Conservation (phyloP, 2,329 filamentous ascomycete genomes). For the Diaporthe vaccinii region DNA sequence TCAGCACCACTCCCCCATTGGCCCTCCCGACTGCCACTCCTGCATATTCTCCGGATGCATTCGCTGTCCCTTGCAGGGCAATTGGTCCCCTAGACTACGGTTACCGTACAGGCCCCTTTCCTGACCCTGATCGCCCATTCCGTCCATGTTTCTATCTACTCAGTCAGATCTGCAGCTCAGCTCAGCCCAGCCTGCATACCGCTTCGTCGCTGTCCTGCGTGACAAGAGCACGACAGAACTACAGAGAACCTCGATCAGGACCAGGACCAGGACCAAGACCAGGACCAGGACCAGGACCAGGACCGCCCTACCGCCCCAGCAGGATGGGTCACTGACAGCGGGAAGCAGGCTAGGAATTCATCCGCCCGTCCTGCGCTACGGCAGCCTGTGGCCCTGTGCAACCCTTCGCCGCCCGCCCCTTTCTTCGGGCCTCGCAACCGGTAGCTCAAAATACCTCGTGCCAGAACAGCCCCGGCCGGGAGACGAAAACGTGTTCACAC, state of each 20-base stretch:
- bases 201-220: not conserved
- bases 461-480: conserved; percentile 5
- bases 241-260: not conserved
- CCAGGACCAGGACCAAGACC: not conserved
- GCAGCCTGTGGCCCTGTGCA: conserved; percentile 33
- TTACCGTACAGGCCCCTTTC: conserved; percentile 10
- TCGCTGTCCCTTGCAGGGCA: conserved; percentile 36
- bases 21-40: conserved; percentile 17
- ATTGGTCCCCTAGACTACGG: conserved; percentile 12
- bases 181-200: conserved; percentile 9
- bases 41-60: conserved; percentile 22
- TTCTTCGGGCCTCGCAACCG: conserved; percentile 35
- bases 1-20: conserved; percentile 16
- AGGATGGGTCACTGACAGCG: conserved; percentile 24
- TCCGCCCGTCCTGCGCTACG: conserved; percentile 17
- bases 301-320: conserved; percentile 5
- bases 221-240: not conserved
- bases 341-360: conserved; percentile 11
- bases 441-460: conserved; percentile 9
- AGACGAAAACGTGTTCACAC: conserved; percentile 2
- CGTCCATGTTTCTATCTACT: no score
- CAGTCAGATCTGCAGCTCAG: conserved; percentile 16
- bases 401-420: not conserved
- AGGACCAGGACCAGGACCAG: not conserved
- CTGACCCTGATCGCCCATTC: not conserved